Conservation (phyloP, 2,329 filamentous ascomycete species). For the Pseudogymnoascus sp. region DNA sequence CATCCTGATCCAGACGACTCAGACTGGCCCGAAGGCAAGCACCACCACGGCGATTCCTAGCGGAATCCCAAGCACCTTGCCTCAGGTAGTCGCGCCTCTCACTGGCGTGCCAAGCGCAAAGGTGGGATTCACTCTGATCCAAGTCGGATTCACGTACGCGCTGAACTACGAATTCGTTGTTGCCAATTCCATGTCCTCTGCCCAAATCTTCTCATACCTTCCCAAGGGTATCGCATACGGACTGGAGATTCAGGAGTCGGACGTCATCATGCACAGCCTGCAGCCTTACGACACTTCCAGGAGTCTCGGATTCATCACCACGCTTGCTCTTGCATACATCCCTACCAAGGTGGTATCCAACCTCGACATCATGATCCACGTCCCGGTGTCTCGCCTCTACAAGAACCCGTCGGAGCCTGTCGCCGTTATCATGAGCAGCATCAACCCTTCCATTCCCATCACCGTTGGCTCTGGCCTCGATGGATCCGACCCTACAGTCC, state of each 20-base stretch:
- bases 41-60: constrained; percentile 32
- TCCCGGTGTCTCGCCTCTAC: constrained; percentile 68
- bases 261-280: constrained; percentile 62
- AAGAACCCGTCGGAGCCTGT: constrained; percentile 46
- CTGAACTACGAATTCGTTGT: constrained; percentile 83
- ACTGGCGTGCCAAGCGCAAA: constrained; percentile 44
- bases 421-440: constrained; percentile 64
- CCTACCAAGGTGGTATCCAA: constrained; percentile 60
- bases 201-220: constrained; percentile 76
- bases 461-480: constrained; percentile 35
- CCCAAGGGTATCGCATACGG: constrained; percentile 63
- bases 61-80: constrained; percentile 58
- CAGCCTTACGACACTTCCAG: constrained; percentile 66
- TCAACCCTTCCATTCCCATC: constrained; percentile 66
- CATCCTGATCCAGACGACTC: neutral
- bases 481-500: constrained; percentile 27
- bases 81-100: constrained; percentile 67
- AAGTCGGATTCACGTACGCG: constrained; percentile 73
- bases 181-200: constrained; percentile 59
- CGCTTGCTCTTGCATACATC: constrained; percentile 68
- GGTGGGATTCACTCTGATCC: constrained; percentile 61
- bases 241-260: constrained; percentile 39
- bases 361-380: constrained; percentile 61
- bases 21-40: neutral
- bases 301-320: constrained; percentile 71